These are phyloP conservation scores for Lachancea fermentati DNA, from an alignment of 805 yeast genomes.

Conservation along the genomic window DNA sequence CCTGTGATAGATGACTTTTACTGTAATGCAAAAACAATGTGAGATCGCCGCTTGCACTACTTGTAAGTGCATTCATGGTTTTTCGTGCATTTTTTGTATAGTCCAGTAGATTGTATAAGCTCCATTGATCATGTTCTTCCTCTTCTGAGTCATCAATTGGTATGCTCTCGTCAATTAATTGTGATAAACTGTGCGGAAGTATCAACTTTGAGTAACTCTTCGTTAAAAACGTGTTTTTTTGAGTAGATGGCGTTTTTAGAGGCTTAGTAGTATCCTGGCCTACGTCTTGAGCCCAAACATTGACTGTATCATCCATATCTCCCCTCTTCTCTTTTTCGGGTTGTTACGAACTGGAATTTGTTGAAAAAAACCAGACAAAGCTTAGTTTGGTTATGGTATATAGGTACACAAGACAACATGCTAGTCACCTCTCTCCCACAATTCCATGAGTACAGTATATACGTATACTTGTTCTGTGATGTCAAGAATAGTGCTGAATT, in stretches of 20 bases:
- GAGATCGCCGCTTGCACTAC: slow-evolving; percentile 2
- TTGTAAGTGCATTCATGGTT: slow-evolving; percentile 16
- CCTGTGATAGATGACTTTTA: slow-evolving; percentile 7
- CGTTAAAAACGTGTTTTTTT: too few species aligned
- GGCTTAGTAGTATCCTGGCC: too few species aligned
- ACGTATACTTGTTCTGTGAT: slow-evolving; percentile 40
- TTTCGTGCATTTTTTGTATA: slow-evolving; percentile 22
- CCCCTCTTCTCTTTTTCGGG: not conserved
- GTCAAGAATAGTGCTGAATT: slow-evolving; percentile 44
- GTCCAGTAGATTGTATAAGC: slow-evolving; percentile 21
- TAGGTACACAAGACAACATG: slow-evolving; percentile 1
- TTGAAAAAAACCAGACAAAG: not conserved
- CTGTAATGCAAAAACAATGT: slow-evolving; percentile 3
- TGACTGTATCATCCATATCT: slow-evolving; percentile 4
- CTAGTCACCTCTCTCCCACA: slow-evolving; percentile 38
- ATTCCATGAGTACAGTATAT: slow-evolving; percentile 36
- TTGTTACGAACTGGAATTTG: not conserved
- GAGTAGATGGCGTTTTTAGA: too few species aligned
- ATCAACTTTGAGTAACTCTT: not conserved
- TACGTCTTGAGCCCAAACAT: slow-evolving; percentile 1
- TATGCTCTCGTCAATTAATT: slow-evolving; percentile 5
- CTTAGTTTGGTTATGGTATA: not conserved
- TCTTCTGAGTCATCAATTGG: slow-evolving; percentile 1
- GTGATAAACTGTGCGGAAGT: not conserved
- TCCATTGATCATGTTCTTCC: not conserved